Evolutionary conservation across 179 eudicot species (phyloP).

Genomic region (Carnegiea gigantea): DNA sequence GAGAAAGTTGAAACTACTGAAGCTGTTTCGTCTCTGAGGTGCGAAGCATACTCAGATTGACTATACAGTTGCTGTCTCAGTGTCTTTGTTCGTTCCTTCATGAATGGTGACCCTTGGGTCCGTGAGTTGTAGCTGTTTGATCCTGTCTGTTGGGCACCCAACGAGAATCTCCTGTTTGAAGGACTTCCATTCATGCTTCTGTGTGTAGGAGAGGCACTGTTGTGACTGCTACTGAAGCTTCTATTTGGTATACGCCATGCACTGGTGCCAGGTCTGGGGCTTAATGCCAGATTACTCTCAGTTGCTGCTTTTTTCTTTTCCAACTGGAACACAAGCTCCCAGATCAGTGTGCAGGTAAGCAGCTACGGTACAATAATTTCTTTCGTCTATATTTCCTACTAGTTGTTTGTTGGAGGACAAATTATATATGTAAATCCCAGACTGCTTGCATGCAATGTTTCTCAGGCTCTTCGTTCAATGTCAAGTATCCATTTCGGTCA

Average conservation of each 20-base stretch:
- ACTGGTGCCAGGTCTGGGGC: slow-evolving; percentile 80
- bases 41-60: slow-evolving; percentile 43
- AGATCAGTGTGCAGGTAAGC: slow-evolving; percentile 24
- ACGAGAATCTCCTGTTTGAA: slow-evolving; percentile 51
- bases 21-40: slow-evolving; percentile 65
- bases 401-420: neutral
- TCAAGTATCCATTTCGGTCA: neutral
- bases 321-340: slow-evolving; percentile 36
- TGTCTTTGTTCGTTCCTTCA: slow-evolving; percentile 41
- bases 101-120: slow-evolving; percentile 39
- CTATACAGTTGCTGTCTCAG: slow-evolving; percentile 31
- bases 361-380: neutral
- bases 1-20: slow-evolving; percentile 72
- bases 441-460: neutral
- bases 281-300: slow-evolving; percentile 41
- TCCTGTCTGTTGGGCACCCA: slow-evolving; percentile 57
- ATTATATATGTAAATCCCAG: neutral
- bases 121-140: slow-evolving; percentile 48
- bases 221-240: slow-evolving; percentile 52
- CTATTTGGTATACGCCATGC: slow-evolving; percentile 53
- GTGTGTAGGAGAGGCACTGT: slow-evolving; percentile 44
- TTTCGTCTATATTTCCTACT: neutral
- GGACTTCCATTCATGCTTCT: slow-evolving; percentile 42
- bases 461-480: neutral
- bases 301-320: slow-evolving; percentile 63